Base-by-base conservation (phyloP, 2,329 filamentous ascomycete species). In the Trichoderma aggressivum region DNA sequence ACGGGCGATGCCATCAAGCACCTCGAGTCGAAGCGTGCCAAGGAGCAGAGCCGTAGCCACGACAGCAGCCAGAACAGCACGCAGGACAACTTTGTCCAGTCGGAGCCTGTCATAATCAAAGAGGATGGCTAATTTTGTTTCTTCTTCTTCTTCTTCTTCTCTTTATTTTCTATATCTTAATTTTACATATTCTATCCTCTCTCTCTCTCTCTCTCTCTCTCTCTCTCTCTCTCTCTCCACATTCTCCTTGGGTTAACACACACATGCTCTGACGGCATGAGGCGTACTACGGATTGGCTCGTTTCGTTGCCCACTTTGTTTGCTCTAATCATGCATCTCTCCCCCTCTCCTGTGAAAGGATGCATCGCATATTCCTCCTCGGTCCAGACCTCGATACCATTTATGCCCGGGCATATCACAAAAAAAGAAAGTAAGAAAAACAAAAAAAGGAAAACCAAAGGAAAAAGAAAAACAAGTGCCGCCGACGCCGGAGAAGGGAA, bases 1-100 rank as follows among this genome's bases (percentile, higher is more conserved):
- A 97, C 93, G 63, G 78, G 84, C 36, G 83, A 88, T 70, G 86
- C 86, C 10, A 86, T 86, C 66, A 82, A 84, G 72, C 84, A 85
- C 67, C 80, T 85, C 71, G 81, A 83, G 75, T 58, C 56, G 11
- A 70, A 62, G 62, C 71, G 71, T 7, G 71, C 71, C 28, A 72
- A 72, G 62, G 71, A 72, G 24, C 56, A 61, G 24, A 67, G 68
- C 61, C 68, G 18, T 14, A 72, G 68, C 50, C 68, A 65, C 56
- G 71, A 71, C 14, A 39, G 53, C 58, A 56, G 67, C 7, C 32
- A 68, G 7, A 55, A 70, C 47, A 70, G 56, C 30, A 34, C 34
- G 11, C 58, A 55, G 26, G 60, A 70, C 7, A 36, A 63, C 26
- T 14, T 56, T n/a, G 18, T 47, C 24, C 50, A 55, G 59, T 43